Evolutionary conservation across 805 yeast species (phyloP), one percentile per base, ranked within the genome.

Genomic region (Saturnispora ahearnii): DNA sequence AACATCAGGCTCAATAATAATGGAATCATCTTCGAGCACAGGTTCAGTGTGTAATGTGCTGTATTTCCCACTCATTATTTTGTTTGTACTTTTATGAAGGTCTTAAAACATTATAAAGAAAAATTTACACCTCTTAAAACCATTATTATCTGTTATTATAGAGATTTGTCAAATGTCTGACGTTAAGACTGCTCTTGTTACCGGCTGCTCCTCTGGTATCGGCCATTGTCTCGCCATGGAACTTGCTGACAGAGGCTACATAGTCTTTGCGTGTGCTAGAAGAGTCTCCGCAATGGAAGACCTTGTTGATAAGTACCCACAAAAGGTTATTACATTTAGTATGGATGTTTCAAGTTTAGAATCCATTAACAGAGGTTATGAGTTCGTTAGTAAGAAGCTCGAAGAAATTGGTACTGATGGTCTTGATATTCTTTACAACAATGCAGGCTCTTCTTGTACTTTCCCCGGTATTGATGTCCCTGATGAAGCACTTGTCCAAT

Each of bases 201-300:
- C 82, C 0, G 84, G 84, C 10, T 79, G 81, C 6, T 76, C 82
- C 0, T 71, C 78, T 0, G 84, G 85, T 13, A 79, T 79, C 48
- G 85, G 85, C 0, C 72, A 64, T 51, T 70, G 68, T 21, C 55
- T 77, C 5, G 72, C 80, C 6, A 55, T 62, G 18, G 77, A 74
- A 53, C 66, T 79, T 41, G 67, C 72, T 22, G 52, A 60, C 21
- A 64, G 68, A 13, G 77, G 76, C 0, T 75, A 68, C 55, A 67
- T 69, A 51, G 88, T 85, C 0, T 84, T 77, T 60, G 90, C 90
- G 0, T 81, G 85, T 50, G 89, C 93, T 2, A 72, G 95, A 62
- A 73, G 88, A 55, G 57, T 77, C 31, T 81, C 72, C 44, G 77
- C 77, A 3, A 81, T 86, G 82, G 71, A 74, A 37, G 71, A 73